Conservation (phyloP, 495 filamentous ascomycete species). For the Xylaria longipes region DNA sequence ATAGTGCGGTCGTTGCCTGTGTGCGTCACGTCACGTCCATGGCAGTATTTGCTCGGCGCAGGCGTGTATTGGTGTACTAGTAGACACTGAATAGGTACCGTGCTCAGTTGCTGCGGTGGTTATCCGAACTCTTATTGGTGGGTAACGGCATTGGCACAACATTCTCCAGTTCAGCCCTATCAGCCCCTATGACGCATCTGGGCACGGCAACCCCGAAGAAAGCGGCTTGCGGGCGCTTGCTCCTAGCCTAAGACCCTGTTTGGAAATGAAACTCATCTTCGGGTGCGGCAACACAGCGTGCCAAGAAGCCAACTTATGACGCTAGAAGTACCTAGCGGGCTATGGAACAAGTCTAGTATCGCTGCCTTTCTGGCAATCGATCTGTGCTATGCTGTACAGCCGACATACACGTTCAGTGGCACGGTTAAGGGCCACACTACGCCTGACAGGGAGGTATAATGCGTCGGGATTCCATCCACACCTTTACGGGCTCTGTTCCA, state of each 20-base stretch:
- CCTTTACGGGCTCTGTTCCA: constrained; percentile 23
- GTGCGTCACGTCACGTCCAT: background rate
- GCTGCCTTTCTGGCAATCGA: constrained; percentile 5
- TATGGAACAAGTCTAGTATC: background rate
- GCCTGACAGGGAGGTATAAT: constrained; percentile 12
- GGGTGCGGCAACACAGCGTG: constrained; percentile 12
- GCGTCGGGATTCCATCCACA: constrained; percentile 28
- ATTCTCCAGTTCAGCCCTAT: constrained; percentile 28
- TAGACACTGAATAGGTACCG: background rate
- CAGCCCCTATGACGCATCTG: constrained; percentile 29
- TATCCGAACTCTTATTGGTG: background rate
- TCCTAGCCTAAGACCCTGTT: constrained; percentile 15
- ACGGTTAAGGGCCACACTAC: background rate
- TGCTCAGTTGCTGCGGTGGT: background rate
- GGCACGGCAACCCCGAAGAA: constrained; percentile 28
- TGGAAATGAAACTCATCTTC: constrained; percentile 21
- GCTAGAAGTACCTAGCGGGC: background rate
- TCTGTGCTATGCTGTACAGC: background rate
- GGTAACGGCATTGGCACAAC: constrained; percentile 10
- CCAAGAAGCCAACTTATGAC: background rate
- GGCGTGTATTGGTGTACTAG: background rate
- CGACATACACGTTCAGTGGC: background rate
- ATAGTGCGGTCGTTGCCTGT: constrained; percentile 1
- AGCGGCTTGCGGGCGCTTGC: constrained; percentile 15
- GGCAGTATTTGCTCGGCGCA: constrained; percentile 5